phyloP scores from a whole-genome alignment of 2,329 filamentous ascomycete species.

The Coniochaeta sp. region DNA sequence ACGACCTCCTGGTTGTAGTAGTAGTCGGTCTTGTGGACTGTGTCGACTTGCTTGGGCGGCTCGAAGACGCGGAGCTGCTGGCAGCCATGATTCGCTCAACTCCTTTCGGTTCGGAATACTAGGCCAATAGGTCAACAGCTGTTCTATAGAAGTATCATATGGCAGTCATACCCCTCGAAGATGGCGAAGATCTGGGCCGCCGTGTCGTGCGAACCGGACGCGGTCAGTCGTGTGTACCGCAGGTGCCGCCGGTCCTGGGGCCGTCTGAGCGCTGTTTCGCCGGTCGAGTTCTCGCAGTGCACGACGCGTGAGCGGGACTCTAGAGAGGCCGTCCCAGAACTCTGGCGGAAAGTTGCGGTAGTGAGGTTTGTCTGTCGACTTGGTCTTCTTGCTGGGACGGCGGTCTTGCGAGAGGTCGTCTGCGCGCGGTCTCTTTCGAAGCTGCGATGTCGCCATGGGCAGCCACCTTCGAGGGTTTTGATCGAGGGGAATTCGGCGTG shows the following conservation, averaged over 20 bases:
- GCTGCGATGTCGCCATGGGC: constrained; percentile 6
- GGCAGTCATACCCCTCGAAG: constrained; percentile 22
- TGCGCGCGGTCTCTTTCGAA: constrained; percentile 4
- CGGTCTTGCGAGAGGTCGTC: neutral
- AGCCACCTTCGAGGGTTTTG: neutral
- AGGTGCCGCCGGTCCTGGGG: constrained; percentile 3
- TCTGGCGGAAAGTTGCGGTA: neutral
- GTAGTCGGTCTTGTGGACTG: no score
- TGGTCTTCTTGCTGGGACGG: neutral
- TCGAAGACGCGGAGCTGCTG: constrained; percentile 9
- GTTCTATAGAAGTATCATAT: constrained; percentile 6
- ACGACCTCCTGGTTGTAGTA: constrained; percentile 16
- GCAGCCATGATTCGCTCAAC: constrained; percentile 12
- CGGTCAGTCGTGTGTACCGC: constrained; percentile 9
- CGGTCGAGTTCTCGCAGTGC: constrained; percentile 7
- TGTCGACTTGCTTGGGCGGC: constrained; percentile 11
- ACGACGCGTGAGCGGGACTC: neutral
- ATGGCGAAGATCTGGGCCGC: constrained; percentile 25
- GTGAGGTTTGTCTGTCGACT: neutral
- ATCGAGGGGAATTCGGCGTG: neutral
- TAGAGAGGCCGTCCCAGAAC: neutral
- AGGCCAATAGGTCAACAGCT: constrained; percentile 5
- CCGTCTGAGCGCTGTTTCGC: constrained; percentile 9
- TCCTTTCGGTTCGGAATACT: constrained; percentile 14
- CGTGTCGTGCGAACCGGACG: constrained; percentile 19